These are phyloP conservation scores for Dryas octopetala DNA, from an alignment of 306 rosid species.

Conservation along the genomic window DNA sequence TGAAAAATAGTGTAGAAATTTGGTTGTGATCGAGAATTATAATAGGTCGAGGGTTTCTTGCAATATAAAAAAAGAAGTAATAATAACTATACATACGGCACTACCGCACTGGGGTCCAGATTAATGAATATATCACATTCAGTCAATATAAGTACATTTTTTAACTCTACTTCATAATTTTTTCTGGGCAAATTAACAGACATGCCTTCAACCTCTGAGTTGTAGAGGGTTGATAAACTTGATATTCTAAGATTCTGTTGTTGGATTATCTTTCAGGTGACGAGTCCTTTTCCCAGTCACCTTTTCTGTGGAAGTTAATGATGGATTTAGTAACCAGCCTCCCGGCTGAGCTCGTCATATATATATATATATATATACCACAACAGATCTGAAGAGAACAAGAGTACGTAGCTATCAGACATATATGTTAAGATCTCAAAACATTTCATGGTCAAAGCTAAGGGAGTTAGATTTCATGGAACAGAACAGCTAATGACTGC, in stretches of 20 bases:
- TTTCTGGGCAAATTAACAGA: too few relatives aligned
- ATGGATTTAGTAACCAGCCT: slow-evolving; percentile 65
- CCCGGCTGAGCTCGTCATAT: slow-evolving; percentile 56
- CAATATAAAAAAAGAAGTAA: too few relatives aligned
- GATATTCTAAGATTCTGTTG: slow-evolving; percentile 10
- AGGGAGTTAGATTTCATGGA: slow-evolving; percentile 66
- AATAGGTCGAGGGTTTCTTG: too few relatives aligned
- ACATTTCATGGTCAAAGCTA: slow-evolving; percentile 74
- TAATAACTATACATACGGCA: too few relatives aligned
- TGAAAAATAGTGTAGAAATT: too few relatives aligned
- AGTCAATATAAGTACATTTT: too few relatives aligned
- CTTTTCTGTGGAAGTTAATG: slow-evolving; percentile 74
- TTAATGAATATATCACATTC: too few relatives aligned
- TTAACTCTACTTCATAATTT: too few relatives aligned
- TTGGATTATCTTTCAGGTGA: slow-evolving; percentile 43
- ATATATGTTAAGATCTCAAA: slow-evolving; percentile 70
- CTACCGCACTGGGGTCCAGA: too few relatives aligned
- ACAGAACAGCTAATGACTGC: slow-evolving; percentile 58
- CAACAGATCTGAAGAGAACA: slow-evolving; percentile 63
- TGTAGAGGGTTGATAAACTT: not conserved
- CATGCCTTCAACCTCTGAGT: not conserved
- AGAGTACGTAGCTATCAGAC: slow-evolving; percentile 38
- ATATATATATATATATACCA: not conserved
- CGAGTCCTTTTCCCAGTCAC: slow-evolving; percentile 45
- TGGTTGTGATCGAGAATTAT: too few relatives aligned